Conservation (phyloP, 2,329 filamentous ascomycete species). For the Cladophialophora carrionii region DNA sequence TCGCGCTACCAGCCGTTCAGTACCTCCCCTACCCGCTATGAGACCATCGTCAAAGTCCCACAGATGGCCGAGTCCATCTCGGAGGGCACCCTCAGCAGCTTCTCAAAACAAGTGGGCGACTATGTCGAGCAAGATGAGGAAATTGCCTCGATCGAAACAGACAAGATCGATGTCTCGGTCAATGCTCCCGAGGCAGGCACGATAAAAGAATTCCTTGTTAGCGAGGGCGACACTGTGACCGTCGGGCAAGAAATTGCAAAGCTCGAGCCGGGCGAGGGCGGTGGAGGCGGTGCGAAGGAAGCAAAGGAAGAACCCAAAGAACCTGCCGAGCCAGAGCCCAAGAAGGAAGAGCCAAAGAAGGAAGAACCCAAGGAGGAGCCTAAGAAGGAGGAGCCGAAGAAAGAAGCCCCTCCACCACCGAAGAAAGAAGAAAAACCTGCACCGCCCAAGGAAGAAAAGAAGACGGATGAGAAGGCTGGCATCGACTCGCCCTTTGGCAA, state of each 20-base stretch:
- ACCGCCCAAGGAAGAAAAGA: constrained; percentile 43
- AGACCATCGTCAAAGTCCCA: constrained; percentile 87
- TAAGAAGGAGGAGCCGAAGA: constrained; percentile 39
- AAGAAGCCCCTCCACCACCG: constrained; percentile 38
- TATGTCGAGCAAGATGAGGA: constrained; percentile 95
- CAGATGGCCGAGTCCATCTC: constrained; percentile 99
- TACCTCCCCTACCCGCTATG: constrained; percentile 44
- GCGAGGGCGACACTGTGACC: constrained; percentile 91
- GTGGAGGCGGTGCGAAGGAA: constrained; percentile 60
- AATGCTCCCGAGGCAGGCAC: constrained; percentile 89
- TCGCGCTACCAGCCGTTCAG: constrained; percentile 35
- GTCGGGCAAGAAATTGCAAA: constrained; percentile 91
- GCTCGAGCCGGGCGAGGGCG: constrained; percentile 75
- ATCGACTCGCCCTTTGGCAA: constrained; percentile 56
- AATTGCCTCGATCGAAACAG: constrained; percentile 97
- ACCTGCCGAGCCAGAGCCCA: constrained; percentile 55
- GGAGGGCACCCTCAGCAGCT: constrained; percentile 95
- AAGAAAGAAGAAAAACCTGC: constrained; percentile 44
- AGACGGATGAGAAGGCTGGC: constrained; percentile 37
- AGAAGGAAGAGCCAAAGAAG: constrained; percentile 50
- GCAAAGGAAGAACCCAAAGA: constrained; percentile 47
- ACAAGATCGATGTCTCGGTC: constrained; percentile 99
- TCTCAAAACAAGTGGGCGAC: constrained; percentile 89
- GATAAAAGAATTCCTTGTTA: constrained; percentile 88
- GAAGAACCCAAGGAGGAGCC: constrained; percentile 45